Evolutionary conservation across 352 stramenopile genomes (phyloP).

Genomic region (Pythium biforme): DNA sequence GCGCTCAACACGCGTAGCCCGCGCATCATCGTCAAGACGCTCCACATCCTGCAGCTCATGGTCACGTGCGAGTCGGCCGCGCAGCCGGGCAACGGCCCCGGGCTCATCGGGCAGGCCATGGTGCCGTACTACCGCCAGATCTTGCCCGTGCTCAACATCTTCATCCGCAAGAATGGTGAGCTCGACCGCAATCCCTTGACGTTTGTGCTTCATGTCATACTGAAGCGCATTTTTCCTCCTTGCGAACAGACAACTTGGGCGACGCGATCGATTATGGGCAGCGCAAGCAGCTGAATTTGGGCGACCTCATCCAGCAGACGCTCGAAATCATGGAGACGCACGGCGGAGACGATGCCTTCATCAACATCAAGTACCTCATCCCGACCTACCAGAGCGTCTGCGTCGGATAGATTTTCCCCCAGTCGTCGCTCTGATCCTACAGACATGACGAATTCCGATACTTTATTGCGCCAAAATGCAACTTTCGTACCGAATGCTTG

Average conservation of each 20-base stretch:
- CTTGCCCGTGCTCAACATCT: constrained; percentile 97
- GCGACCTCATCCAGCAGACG: constrained; percentile 96
- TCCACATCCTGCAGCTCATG: constrained; percentile 96
- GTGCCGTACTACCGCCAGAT: constrained; percentile 98
- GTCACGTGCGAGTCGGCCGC: constrained; percentile 91
- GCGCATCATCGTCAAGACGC: constrained; percentile 94
- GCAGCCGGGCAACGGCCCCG: constrained; percentile 70
- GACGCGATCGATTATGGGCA: constrained; percentile 97
- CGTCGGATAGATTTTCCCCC: constrained; percentile 38
- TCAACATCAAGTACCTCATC: constrained; percentile 99
- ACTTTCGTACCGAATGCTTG: not conserved
- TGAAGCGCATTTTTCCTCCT: not conserved
- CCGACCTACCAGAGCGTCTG: constrained; percentile 95
- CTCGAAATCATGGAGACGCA: constrained; percentile 96
- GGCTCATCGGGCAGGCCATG: constrained; percentile 94
- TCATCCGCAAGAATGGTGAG: constrained; percentile 93
- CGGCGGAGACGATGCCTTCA: constrained; percentile 96
- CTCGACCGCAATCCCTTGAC: no score
- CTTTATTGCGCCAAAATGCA: not conserved
- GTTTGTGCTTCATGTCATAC: no score
- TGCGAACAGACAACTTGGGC: constrained; percentile 89
- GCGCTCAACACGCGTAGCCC: constrained; percentile 93
- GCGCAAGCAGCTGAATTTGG: constrained; percentile 93
- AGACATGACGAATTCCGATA: not conserved
- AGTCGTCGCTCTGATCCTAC: no score